Evolutionary conservation across 2,329 filamentous ascomycete species (phyloP), one percentile per base, ranked within the genome.

Genomic region (Alternaria atra): DNA sequence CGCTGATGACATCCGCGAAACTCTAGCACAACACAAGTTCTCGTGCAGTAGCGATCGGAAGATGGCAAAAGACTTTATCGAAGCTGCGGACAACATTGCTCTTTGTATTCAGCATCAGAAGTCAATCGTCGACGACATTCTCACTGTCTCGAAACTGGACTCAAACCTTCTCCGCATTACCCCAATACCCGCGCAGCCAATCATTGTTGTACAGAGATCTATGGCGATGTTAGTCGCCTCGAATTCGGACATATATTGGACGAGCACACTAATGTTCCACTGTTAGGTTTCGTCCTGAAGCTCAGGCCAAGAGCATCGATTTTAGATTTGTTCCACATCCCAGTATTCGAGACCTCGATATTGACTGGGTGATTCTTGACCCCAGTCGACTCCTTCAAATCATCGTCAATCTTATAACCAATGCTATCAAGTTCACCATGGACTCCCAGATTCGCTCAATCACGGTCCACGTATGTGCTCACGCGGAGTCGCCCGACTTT

Each of bases 401-500:
- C 4, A 72, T 80, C 0, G 70, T 79, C 29, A 79, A 79, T 30
- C 71, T 83, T 2, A 73, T 83, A n/a, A 82, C 81, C 8, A 83
- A 83, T 50, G 77, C 80, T 0, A 81, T 83, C 71, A 83, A 83
- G 55, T 83, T 83, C 63, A 83, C 80, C 0, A 73, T 79, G 34
- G 70, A 75, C 43, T 68, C 71, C 4, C 51, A 71, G 0, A 66
- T 58, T n/a, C 75, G 80, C 3, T 68, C 68, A 6, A 79, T 83
- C 56, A 76, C 68, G 0, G 75, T 83, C 5, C 76, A 72, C 25
- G 63, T 82, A 7, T 75, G 78, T 25, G 80, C 77, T 6, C 64
- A 65, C 4, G 25, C 46, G 1, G 58, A 89, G 2, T 60, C 64
- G 46, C 71, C 71, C 2, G 65, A 65, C n/a, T 54, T 63, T n/a